Evolutionary conservation across 306 rosid species (phyloP), one percentile per base, ranked within the genome.

Genomic region (Rosa persica): DNA sequence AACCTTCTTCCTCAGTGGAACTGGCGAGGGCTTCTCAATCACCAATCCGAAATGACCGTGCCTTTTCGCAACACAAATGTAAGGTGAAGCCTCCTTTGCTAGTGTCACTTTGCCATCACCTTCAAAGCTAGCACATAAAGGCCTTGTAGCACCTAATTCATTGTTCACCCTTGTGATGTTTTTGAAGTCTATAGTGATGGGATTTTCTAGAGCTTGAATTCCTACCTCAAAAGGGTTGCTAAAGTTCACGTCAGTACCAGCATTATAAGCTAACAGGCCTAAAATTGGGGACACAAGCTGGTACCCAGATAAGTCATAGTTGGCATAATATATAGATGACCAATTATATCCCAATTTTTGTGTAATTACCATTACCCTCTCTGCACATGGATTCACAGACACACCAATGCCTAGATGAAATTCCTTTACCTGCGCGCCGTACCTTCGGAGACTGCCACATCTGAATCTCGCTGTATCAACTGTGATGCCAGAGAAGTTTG

Each of bases 21-120:
- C 92, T 2, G 81, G 87, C 0, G 81, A 49, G 0, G 92, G 84
- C 70, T 84, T 90, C 75, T 80, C 92, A 34, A 86, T 79, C 49
- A 95, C 93, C 87, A 93, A 79, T 47, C 99, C 98, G 39, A 93
- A 95, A 85, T 91, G 99, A n/a, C 98, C 99, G 70, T 95, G 84
- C 80, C 86, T 89, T 79, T 74, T 88, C 0, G 92, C 98, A 62
- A 76, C 79, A 83, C 99, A 95, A 65, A 89, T 62, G n/a, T 67
- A 68, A 6, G 89, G 86, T 17, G 89, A 77, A 51, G 83, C 82
- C 60, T 87, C 83, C 62, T 81, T 89, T 43, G 90, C 90, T 8
- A 93, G 44, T 34, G 91, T 83, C 85, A 95, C 87, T 81, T 84
- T 91, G 4, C 99, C 97, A 70, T 88, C 78, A 34, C 91, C 89